These are phyloP conservation scores for Tolypocladium capitatum DNA, from an alignment of 2,329 filamentous ascomycete genomes.

Conservation along the genomic window DNA sequence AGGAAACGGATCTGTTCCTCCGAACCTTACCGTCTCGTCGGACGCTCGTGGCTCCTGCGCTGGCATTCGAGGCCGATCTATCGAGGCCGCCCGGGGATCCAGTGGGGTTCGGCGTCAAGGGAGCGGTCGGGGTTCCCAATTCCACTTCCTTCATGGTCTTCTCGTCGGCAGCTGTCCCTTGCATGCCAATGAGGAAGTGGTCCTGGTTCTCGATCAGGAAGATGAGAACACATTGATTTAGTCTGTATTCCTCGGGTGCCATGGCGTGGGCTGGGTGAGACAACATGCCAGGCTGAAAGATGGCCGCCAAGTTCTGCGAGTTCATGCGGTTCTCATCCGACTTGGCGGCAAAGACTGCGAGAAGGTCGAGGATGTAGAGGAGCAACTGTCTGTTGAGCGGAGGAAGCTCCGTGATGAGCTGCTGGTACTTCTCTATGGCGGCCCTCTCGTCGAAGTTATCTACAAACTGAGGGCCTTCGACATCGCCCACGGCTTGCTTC, in stretches of 20 bases:
- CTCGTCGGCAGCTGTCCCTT: slow-evolving; percentile 93
- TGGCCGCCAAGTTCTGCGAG: slow-evolving; percentile 83
- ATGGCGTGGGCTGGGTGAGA: slow-evolving; percentile 92
- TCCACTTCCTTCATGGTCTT: slow-evolving; percentile 51
- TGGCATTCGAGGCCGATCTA: slow-evolving; percentile 74
- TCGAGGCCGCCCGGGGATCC: slow-evolving; percentile 32
- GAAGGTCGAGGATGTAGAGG: slow-evolving; percentile 86
- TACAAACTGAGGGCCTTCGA: slow-evolving; percentile 54
- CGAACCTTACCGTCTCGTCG: slow-evolving; percentile 67
- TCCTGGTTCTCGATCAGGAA: slow-evolving; percentile 98
- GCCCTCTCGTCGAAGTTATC: slow-evolving; percentile 49
- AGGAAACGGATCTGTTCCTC: slow-evolving; percentile 84
- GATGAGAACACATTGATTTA: slow-evolving; percentile 94
- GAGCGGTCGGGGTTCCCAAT: slow-evolving; percentile 48
- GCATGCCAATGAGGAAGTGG: slow-evolving; percentile 96
- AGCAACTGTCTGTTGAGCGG: slow-evolving; percentile 87
- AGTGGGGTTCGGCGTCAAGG: slow-evolving; percentile 34
- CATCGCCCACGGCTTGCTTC: slow-evolving; percentile 59
- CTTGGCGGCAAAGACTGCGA: slow-evolving; percentile 95
- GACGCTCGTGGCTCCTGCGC: slow-evolving; percentile 76
- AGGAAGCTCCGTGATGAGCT: slow-evolving; percentile 82
- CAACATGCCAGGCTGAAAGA: slow-evolving; percentile 93
- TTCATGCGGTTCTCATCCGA: slow-evolving; percentile 96
- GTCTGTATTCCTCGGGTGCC: slow-evolving; percentile 82
- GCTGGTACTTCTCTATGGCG: slow-evolving; percentile 75